These are phyloP conservation scores for Aureobasidium namibiae DNA, from an alignment of 2,329 filamentous ascomycete genomes.

Conservation along the genomic window DNA sequence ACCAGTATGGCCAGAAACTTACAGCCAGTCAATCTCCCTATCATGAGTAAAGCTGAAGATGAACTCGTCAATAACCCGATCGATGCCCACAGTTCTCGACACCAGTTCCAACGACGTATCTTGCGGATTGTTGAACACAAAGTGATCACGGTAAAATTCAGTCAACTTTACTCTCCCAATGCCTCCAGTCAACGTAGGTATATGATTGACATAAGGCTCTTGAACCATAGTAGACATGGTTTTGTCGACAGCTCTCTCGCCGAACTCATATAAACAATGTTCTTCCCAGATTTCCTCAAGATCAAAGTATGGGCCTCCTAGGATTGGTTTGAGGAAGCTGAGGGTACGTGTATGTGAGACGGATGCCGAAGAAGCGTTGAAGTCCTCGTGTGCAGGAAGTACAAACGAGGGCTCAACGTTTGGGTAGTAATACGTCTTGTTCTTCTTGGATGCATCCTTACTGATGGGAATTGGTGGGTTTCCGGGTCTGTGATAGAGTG, in stretches of 20 bases:
- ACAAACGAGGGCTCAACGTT: constrained; percentile 40
- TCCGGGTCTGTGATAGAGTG: constrained; percentile 21
- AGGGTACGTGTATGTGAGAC: constrained; percentile 60
- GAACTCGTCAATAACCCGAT: constrained; percentile 53
- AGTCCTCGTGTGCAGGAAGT: constrained; percentile 43
- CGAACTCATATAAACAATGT: constrained; percentile 47
- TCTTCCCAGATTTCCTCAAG: constrained; percentile 31
- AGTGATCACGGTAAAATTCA: constrained; percentile 50
- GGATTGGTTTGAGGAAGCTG: constrained; percentile 54
- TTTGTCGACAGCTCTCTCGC: constrained; percentile 20
- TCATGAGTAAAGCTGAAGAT: constrained; percentile 53
- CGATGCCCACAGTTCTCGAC: constrained; percentile 48
- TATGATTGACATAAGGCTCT: constrained; percentile 28
- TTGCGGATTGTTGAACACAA: constrained; percentile 46
- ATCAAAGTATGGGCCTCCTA: constrained; percentile 56
- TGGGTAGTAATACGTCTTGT: constrained; percentile 38
- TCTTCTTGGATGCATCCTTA: constrained; percentile 20
- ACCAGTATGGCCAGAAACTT: constrained; percentile 24
- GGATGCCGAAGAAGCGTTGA: constrained; percentile 46
- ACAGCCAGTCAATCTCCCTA: constrained; percentile 69
- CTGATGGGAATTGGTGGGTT: constrained; percentile 15
- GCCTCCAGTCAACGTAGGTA: constrained; percentile 39
- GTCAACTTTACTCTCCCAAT: constrained; percentile 34
- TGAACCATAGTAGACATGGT: constrained; percentile 25
- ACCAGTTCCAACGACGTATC: constrained; percentile 47